Evolutionary conservation across 441 rosid genomes (phyloP).

Genomic region (Syzygium syzygioides): DNA sequence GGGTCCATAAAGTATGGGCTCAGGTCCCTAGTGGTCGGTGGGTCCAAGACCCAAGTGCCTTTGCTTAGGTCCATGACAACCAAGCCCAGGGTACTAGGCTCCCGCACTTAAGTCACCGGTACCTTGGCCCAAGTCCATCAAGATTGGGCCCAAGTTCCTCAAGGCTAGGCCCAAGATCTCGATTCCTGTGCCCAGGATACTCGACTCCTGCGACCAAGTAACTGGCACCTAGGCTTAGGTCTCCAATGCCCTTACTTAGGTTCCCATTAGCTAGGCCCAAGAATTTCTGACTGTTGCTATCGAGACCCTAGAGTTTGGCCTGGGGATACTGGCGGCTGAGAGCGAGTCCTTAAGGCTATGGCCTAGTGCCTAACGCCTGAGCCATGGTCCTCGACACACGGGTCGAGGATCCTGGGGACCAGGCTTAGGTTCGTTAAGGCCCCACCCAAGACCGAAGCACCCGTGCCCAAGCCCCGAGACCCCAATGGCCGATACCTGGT

Average conservation of each 20-base stretch:
- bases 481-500: background rate
- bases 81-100: rapidly evolving
- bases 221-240: background rate
- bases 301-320: background rate
- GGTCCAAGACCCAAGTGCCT: background rate
- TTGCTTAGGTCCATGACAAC: background rate
- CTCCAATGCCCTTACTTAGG: background rate
- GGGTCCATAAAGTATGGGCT: background rate
- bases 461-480: background rate
- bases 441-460: background rate
- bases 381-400: background rate
- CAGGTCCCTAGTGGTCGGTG: background rate
- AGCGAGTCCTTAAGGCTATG: background rate
- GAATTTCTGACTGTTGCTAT: background rate
- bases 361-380: background rate
- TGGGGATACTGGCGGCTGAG: rapidly evolving
- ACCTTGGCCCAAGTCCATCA: background rate
- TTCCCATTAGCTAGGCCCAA: background rate
- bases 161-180: background rate
- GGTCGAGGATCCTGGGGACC: background rate
- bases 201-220: background rate
- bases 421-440: background rate
- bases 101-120: background rate
- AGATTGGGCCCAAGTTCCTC: background rate
- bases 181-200: background rate